Percentiles rank a stretch among this genome's conserved stretches.
phyloP scores from a whole-genome alignment of 371 early-diverging fungal genomes.

The Polyrhizophydium stewartii region DNA sequence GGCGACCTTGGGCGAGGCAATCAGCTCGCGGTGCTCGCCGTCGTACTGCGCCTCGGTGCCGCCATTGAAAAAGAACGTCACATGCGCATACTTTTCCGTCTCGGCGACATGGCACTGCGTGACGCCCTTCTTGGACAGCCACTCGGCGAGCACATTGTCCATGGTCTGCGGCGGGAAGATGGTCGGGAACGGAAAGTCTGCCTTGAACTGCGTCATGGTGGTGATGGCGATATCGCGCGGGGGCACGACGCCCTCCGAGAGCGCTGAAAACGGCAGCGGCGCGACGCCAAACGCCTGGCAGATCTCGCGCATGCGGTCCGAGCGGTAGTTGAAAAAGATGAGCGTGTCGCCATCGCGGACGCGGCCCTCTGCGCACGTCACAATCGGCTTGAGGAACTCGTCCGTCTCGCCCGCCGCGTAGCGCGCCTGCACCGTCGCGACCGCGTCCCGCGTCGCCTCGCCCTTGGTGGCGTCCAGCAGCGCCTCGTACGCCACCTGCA shows the following conservation, averaged over 20 bases:
- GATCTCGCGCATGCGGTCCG: conserved; percentile 99
- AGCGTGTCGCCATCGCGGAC: conserved; percentile 58
- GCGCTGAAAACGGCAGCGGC: conserved; percentile 81
- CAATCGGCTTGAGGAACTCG: conserved; percentile 98
- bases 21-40: conserved; percentile 86
- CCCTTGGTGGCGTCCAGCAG: conserved; percentile 75
- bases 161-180: conserved; percentile 95
- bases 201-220: conserved; percentile 98
- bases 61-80: conserved; percentile 99
- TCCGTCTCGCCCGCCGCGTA: conserved; percentile 89
- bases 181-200: conserved; percentile 85
- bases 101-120: conserved; percentile 97
- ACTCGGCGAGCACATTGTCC: conserved; percentile 97
- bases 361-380: conserved; percentile 65
- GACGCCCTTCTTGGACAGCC: conserved; percentile 79
- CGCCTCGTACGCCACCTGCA: conserved; percentile 89
- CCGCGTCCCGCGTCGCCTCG: conserved; percentile 40
- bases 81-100: conserved; percentile 99
- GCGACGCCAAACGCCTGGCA: conserved; percentile 80
- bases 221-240: conserved; percentile 48
- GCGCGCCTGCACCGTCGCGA: conserved; percentile 71
- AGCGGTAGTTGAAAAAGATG: conserved; percentile 63
- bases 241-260: neutral
- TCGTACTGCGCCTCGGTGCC: conserved; percentile 88
- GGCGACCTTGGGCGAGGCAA: conserved; percentile 93